Conservation (phyloP, 352 stramenopile species). For the Phytophthora citricola region DNA sequence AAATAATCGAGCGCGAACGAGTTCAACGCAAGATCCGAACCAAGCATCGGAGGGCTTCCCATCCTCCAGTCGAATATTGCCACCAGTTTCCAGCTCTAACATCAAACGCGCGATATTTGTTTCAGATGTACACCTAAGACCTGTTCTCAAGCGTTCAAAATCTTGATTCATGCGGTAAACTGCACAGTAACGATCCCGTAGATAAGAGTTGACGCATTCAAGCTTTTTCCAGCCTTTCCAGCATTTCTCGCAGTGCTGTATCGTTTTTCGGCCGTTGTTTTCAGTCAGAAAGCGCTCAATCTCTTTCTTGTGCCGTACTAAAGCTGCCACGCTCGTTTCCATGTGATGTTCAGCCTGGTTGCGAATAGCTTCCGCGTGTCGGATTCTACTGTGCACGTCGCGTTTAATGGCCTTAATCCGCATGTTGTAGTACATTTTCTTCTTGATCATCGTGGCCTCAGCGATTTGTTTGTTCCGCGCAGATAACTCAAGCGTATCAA, state of each 20-base stretch:
- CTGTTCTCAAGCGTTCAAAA: constrained; percentile 56
- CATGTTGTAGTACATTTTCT: constrained; percentile 97
- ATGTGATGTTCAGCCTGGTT: constrained; percentile 56
- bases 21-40: constrained; percentile 85
- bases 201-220: constrained; percentile 42
- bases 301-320: constrained; percentile 71
- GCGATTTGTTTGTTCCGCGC: constrained; percentile 87
- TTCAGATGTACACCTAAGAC: constrained; percentile 64
- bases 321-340: constrained; percentile 47
- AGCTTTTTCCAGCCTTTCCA: constrained; percentile 49
- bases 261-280: constrained; percentile 2
- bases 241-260: constrained; percentile 12
- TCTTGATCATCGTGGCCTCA: constrained; percentile 93
- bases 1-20: constrained; percentile 81
- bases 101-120: constrained; percentile 84
- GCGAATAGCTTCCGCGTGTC: constrained; percentile 53
- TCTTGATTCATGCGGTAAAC: constrained; percentile 68
- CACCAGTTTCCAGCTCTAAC: constrained; percentile 91
- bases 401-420: constrained; percentile 91
- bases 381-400: constrained; percentile 68
- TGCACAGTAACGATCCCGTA: constrained; percentile 44
- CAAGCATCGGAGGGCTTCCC: constrained; percentile 82
- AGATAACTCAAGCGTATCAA: constrained; percentile 84
- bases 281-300: constrained; percentile 60
- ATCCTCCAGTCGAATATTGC: constrained; percentile 92